Evolutionary conservation across 2,329 filamentous ascomycete species (phyloP), one percentile per base, ranked within the genome.

Genomic region (Amauroascus niger): DNA sequence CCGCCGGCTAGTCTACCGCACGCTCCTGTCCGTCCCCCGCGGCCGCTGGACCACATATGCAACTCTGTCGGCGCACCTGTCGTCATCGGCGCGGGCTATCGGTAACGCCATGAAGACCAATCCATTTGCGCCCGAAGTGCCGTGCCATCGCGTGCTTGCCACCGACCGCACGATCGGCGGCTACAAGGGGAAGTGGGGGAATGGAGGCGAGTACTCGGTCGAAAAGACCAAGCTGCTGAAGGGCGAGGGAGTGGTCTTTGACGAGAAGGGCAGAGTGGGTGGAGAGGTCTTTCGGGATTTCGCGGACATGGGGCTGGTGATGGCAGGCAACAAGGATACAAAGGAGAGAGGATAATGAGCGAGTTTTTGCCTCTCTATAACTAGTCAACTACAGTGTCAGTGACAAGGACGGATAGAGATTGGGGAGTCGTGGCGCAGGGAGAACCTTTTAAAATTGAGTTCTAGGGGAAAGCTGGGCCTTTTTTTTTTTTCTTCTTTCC

Each of bases 1-100:
- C 65, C 75, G 75, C 24, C 69, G 69, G 13, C 68, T 66, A 51
- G 77, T 94, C 57, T 91, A 88, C 73, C 71, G 77, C 1, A 76
- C 85, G 3, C 79, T 94, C 2, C 83, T 84, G 64, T 86, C 88
- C 64, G 87, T 95, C 56, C 89, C 89, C 0, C 68, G 71, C 14
- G 88, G 88, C 30, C 75, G 76, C 52, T 84, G 89, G 63, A 88
- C 86, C 0, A 91, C 88, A 0, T 94, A 95, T 70, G 84, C 79
- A 2, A 75, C 84, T 1, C 74, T 95, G 51, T 81, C 88, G 0
- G 75, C 75, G 7, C 78, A 84, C 55, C 76, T 91, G 14, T 68
- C 74, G 9, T 88, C 86, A 20, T 87, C 84, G 2, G 84, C 87
- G 1, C 77, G 87, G 40, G 87, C 87, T 0, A 80, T 93, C 4